Evolutionary conservation across 2,329 filamentous ascomycete genomes (phyloP).

Genomic region (Neobulgaria alba): DNA sequence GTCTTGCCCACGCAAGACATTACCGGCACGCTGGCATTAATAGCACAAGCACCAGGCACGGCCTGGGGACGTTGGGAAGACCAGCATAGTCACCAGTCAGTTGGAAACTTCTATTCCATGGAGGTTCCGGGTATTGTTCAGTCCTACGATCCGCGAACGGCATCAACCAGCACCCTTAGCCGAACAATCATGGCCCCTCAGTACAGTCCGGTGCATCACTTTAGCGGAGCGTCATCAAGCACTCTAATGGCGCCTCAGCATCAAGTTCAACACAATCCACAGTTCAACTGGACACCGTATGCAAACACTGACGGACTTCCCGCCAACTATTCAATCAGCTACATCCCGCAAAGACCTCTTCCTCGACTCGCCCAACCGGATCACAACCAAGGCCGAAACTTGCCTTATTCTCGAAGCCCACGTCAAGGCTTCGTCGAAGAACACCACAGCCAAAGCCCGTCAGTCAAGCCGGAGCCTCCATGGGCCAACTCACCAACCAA

Average conservation of each 20-base stretch:
- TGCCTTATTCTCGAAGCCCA: constrained; percentile 28
- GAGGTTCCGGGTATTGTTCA: constrained; percentile 38
- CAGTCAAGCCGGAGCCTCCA: constrained; percentile 30
- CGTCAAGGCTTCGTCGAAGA: constrained; percentile 26
- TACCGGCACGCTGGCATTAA: constrained; percentile 39
- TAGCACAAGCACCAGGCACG: constrained; percentile 37
- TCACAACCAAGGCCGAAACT: constrained; percentile 11
- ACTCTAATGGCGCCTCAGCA: constrained; percentile 29
- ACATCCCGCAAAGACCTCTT: constrained; percentile 24
- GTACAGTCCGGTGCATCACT: constrained; percentile 39
- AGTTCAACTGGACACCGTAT: constrained; percentile 35
- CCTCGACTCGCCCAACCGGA: constrained; percentile 26
- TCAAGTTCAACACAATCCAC: constrained; percentile 29
- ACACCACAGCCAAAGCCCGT: constrained; percentile 29
- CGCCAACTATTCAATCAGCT: constrained; percentile 23
- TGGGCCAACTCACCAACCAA: constrained; percentile 8
- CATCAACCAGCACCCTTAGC: constrained; percentile 31
- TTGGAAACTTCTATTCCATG: constrained; percentile 30
- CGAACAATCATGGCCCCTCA: constrained; percentile 38
- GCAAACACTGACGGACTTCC: constrained; percentile 23
- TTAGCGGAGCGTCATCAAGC: constrained; percentile 36
- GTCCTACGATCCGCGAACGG: constrained; percentile 38
- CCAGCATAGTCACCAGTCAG: constrained; percentile 28
- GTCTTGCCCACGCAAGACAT: constrained; percentile 30
- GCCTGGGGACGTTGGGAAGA: constrained; percentile 48